Percentiles rank a stretch among this genome's conserved stretches.
These are phyloP conservation scores for Xylariaceae sp. DNA, from an alignment of 2,329 filamentous ascomycete genomes.

Conservation along the genomic window DNA sequence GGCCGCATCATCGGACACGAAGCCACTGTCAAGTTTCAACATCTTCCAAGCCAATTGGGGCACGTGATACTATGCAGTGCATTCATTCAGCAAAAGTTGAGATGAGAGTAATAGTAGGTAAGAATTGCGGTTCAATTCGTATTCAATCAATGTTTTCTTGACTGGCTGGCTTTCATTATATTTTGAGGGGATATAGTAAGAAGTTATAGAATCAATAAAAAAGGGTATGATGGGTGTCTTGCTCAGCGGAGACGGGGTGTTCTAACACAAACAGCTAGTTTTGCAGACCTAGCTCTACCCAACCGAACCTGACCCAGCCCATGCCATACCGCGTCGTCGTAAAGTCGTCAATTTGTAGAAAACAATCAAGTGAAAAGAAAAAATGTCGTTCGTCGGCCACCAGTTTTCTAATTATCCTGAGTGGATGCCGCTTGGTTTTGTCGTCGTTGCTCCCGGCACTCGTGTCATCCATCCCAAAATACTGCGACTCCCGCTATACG, in stretches of 20 bases:
- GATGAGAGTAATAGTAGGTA: too few relatives aligned
- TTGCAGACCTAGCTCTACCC: background rate
- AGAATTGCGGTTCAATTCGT: too few relatives aligned
- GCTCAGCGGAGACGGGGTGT: constrained; percentile 8
- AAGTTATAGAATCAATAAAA: background rate
- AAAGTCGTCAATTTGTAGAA: constrained; percentile 8
- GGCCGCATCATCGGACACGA: too few relatives aligned
- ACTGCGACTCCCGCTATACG: constrained; percentile 24
- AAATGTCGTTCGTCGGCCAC: constrained; percentile 11
- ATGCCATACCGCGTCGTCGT: background rate
- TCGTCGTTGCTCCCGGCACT: constrained; percentile 10
- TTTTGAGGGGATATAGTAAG: background rate
- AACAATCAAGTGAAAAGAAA: constrained; percentile 1
- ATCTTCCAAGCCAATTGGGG: too few relatives aligned
- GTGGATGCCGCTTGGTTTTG: constrained; percentile 10
- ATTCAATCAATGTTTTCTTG: background rate
- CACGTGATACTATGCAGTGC: too few relatives aligned
- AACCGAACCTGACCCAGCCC: constrained; percentile 1
- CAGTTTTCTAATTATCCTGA: constrained; percentile 8
- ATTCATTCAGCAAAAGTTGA: too few relatives aligned
- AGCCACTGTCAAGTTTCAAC: too few relatives aligned
- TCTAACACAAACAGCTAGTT: constrained; percentile 7
- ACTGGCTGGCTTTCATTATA: background rate
- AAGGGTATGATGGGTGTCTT: constrained; percentile 1
- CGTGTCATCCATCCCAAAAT: constrained; percentile 13